Evolutionary conservation across 176 grass and related monocot species (phyloP), one percentile per base, ranked within the genome.

Genomic region (Puccinellia tenuiflora): DNA sequence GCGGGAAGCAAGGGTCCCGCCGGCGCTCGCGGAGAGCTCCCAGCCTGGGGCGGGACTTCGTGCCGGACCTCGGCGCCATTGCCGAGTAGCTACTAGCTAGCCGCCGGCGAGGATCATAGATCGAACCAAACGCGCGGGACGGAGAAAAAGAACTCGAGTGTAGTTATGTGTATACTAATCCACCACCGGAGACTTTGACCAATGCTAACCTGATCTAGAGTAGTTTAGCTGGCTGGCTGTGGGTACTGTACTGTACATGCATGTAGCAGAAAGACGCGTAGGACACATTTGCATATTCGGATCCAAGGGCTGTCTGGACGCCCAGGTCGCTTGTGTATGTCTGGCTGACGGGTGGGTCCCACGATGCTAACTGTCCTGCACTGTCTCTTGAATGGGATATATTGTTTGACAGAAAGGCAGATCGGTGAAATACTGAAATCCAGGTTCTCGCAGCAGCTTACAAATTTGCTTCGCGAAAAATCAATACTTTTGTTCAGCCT

Each of bases 141-240:
- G n/a, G n/a, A n/a, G n/a, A n/a, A n/a, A n/a, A n/a, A n/a, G n/a
- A n/a, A n/a, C 17, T 53, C 70, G 45, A 75, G 26, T 77, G 71
- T 68, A 77, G 79, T 28, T 77, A 87, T 59, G 61, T 68, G 71
- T 50, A 60, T 60, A 77, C 48, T 60, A 50, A 87, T 39, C 38
- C 34, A 68, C 15, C 30, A 34, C 33, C 3, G 9, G 34, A 56
- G 43, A 21, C 37, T 68, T 87, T 77, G 75, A 88, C 81, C 35
- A 84, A 48, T 79, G 34, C 75, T 88, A 83, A 68, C 69, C 17
- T n/a, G n/a, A n/a, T n/a, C n/a, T 63, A 83, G 46, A 29, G 75
- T 39, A 47, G 81, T 56, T 64, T 43, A 79, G 81, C 73, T 60
- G 24, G 14, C 52, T n/a, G n/a, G n/a, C 33, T 34, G 33, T 34